phyloP scores from a whole-genome alignment of 1,284 basidiomycete genomes.

The Cryptococcus deneoformans region DNA sequence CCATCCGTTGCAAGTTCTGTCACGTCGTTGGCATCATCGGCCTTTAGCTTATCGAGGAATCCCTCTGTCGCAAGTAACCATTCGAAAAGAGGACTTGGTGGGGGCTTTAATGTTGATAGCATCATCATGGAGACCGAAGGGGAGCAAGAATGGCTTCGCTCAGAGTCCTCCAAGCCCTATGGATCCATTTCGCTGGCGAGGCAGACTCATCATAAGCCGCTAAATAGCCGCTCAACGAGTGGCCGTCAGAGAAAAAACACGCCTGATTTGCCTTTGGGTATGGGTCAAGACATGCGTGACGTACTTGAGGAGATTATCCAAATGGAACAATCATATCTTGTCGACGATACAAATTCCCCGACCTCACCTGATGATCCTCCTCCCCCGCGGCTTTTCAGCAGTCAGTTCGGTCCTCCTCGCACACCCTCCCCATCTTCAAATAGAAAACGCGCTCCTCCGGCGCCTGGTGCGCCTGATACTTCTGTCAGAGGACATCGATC shows the following conservation, averaged over 20 bases:
- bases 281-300: slow-evolving; percentile 46
- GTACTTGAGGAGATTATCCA: slow-evolving; percentile 49
- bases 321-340: slow-evolving; percentile 47
- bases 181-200: slow-evolving; percentile 6
- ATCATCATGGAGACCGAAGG: slow-evolving; percentile 44
- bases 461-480: slow-evolving; percentile 19
- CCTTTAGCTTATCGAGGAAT: slow-evolving; percentile 30
- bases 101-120: slow-evolving; percentile 26
- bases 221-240: slow-evolving; percentile 16
- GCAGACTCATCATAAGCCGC: slow-evolving; percentile 4
- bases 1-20: slow-evolving; percentile 31
- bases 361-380: neutral
- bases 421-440: slow-evolving; percentile 31
- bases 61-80: slow-evolving; percentile 28
- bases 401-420: slow-evolving; percentile 28
- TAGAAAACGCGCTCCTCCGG: slow-evolving; percentile 5
- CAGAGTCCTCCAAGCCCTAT: slow-evolving; percentile 10
- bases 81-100: slow-evolving; percentile 24
- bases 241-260: slow-evolving; percentile 25
- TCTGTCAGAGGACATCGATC: slow-evolving; percentile 26
- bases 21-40: slow-evolving; percentile 26
- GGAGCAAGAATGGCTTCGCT: slow-evolving; percentile 32
- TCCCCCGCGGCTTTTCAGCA: slow-evolving; percentile 24
- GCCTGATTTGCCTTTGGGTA: slow-evolving; percentile 27
- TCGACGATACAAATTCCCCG: slow-evolving; percentile 16